These are phyloP conservation scores for Tolypocladium inflatum DNA, from an alignment of 2,329 filamentous ascomycete genomes.

Conservation along the genomic window DNA sequence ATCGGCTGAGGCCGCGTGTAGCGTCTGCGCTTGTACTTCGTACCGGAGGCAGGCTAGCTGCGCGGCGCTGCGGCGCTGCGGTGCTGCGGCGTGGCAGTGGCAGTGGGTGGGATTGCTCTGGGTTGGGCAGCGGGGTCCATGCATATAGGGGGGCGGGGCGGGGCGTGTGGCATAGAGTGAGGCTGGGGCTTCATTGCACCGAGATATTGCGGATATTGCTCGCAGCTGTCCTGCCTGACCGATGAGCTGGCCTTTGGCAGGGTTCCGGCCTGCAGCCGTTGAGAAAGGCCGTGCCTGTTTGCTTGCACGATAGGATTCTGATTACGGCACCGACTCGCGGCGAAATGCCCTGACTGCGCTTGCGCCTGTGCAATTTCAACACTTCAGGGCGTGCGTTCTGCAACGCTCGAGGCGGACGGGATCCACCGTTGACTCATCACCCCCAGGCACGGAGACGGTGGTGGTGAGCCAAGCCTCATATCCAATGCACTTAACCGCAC, in stretches of 20 bases:
- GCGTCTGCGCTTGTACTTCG: neutral
- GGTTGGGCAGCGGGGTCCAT: conserved; percentile 2
- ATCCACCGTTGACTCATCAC: neutral
- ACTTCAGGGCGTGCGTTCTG: neutral
- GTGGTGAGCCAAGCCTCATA: neutral
- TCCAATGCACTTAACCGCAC: neutral
- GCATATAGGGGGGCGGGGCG: conserved; percentile 3
- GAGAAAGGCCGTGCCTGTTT: neutral
- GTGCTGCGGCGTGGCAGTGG: neutral
- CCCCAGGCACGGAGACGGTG: neutral
- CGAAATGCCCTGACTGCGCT: neutral
- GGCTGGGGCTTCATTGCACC: neutral
- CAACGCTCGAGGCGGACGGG: neutral
- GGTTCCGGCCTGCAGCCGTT: neutral
- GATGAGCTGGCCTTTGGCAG: no score
- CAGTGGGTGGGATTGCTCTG: neutral
- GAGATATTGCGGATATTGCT: no score
- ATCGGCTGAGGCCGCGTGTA: conserved; percentile 9
- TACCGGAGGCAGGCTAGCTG: neutral
- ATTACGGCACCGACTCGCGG: neutral
- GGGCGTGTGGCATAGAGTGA: neutral
- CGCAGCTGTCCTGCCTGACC: no score
- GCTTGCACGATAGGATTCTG: neutral
- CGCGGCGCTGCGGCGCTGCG: no score
- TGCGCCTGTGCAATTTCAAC: neutral